Percentiles rank a stretch among this genome's conserved stretches.
These are phyloP conservation scores for Phytophthora palmivora DNA, from an alignment of 352 stramenopile genomes.

Conservation along the genomic window DNA sequence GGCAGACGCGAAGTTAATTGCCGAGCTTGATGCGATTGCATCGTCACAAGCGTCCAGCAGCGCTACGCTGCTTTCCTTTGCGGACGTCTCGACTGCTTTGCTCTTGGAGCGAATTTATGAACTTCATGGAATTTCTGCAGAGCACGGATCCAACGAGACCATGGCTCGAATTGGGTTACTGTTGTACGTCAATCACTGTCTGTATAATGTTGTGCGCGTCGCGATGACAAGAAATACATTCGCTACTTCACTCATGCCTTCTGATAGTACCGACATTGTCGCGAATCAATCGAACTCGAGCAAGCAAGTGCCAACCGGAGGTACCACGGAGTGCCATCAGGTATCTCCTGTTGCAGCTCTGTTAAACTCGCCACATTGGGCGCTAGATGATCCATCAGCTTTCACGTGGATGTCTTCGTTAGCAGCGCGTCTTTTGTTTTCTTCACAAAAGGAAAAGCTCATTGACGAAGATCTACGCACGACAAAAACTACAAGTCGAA, in stretches of 20 bases:
- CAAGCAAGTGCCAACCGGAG: neutral
- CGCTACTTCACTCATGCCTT: conserved; percentile 18
- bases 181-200: conserved; percentile 52
- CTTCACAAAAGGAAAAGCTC: conserved; percentile 49
- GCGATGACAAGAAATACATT: conserved; percentile 37
- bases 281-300: conserved; percentile 1
- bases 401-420: conserved; percentile 25
- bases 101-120: conserved; percentile 27
- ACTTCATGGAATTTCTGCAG: neutral
- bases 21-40: conserved; percentile 35
- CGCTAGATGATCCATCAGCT: conserved; percentile 22
- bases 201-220: conserved; percentile 49
- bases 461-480: conserved; percentile 37
- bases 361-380: conserved; percentile 36
- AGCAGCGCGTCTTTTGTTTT: conserved; percentile 37
- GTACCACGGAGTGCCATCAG: conserved; percentile 14
- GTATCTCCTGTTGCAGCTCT: conserved; percentile 35
- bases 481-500: conserved; percentile 29
- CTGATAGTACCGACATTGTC: neutral
- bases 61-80: conserved; percentile 35
- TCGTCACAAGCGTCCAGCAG: conserved; percentile 22
- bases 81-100: conserved; percentile 41
- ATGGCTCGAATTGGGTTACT: conserved; percentile 47
- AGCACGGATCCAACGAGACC: conserved; percentile 11
- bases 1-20: conserved; percentile 37